Base-by-base conservation (phyloP, 176 grass and related monocot species). In the Paspalum vaginatum region DNA sequence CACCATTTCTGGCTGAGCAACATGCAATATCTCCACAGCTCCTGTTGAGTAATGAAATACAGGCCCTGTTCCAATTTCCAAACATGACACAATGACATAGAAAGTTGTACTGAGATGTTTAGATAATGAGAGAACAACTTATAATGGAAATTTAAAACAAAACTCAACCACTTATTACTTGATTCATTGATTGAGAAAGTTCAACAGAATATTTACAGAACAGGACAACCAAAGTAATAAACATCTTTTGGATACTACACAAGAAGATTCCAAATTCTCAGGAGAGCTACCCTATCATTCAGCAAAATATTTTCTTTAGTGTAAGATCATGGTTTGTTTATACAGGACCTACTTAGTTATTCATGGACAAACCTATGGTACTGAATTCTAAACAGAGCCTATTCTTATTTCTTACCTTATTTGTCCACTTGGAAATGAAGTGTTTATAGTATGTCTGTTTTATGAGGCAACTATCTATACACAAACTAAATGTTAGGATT, bases 31-130 rank as follows among this genome's bases (percentile, higher is more conserved):
- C 51, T 90, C 88, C 27, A 70, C 22, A 37, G 71, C 83, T 22
- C 88, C 93, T 20, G 85, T 85, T 21, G 90, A 97, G 85, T 79
- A 97, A 54, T 84, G 63, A 77, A 93, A 93, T 17, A 89, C 43
- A 8, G 82, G 68, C 11, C 93, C 93, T 97, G 72, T 74, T 22
- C 56, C 42, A 58, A 60, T 78, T 27, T 51, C 41, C 20, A 45
- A 46, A 68, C 39, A 43, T 39, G 10, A 43, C 21, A 9, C 20
- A 21, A 21, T 43, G 9, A 66, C 9, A 43, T 66, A 66, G 43
- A 9, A 66, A 43, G 39, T 15, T 38, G 61, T 21, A 43, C 39
- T 66, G 18, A 45, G 46, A 24, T 25, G 44, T 68, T 68, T 13
- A 22, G 40, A 68, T 45, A 68, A 11, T 12, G 11, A 48, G 5